Base-by-base conservation (phyloP, 140 eudicot species). In the Flaveria floridana region DNA sequence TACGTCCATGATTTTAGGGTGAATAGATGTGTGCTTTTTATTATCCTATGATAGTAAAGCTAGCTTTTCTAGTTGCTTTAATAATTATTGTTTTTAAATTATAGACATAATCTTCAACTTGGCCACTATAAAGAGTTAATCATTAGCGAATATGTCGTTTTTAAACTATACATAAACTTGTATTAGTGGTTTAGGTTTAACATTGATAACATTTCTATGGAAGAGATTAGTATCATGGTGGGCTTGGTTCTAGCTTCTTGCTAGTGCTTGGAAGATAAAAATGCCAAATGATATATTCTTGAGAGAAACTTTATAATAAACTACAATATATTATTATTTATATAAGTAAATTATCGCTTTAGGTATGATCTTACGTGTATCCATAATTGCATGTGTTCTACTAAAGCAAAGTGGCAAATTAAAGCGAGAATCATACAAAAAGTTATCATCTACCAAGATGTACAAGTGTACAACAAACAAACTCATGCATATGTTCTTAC, bases 1-100 rank as follows among this genome's bases (percentile, higher is more conserved):
- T 18, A 46, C 28, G 20, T 76, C 56, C 79, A 65, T 76, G 6
- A 76, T 51, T 55, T 39, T 65, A 65, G 79, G 79, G 23, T 65
- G 79, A 76, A 52, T 65, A 65, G 79, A 76, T 39, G 56, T 52
- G 25, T 52, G 55, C 66, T 65, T 76, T 34, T 76, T 51, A 16
- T 42, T 67, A 41, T 42, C 4, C 4, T 44, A 44, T 44, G 2
- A 44, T 44, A 39, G 42, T 19, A 41, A 41, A 15, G 4, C 34
- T 42, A 30, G 28, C 46, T 13, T 12, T 58, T 26, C 39, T 6
- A 34, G 56, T 14, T 9, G 14, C 63, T 26, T 74, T 74, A 28
- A 63, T 25, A 63, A 28, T 63, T 63, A 63, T 63, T 30, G 23
- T 14, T 63, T 2, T n/a, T 25, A 63, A 63, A 28, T 63, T 63